Base-by-base conservation (phyloP, 495 filamentous ascomycete species). In the Thozetella sp. region DNA sequence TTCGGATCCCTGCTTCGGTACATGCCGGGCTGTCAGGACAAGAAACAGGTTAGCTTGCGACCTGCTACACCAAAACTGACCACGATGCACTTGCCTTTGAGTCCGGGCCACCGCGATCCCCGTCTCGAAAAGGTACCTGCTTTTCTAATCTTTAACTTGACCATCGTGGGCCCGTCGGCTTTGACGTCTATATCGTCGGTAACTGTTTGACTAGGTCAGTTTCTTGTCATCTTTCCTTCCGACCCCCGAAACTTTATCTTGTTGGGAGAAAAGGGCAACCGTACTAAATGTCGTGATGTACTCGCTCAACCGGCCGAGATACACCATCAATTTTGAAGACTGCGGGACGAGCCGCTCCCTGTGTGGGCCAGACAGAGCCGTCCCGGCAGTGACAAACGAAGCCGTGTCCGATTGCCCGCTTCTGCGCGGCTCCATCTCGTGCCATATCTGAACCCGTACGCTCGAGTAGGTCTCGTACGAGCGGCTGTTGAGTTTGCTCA, bases 171-270 rank as follows among this genome's bases (percentile, higher is more conserved):
- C 11, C 68, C 70, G 1, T 71, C 63, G 0, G 55, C 22, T 46
- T 69, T 70, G n/a, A 72, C 34, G 23, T 72, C 70, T 12, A 71
- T 55, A 34, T 74, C 71, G 23, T 74, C 71, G 13, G 69, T 74
- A 12, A 71, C 63, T 70, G 22, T n/a, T n/a, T n/a, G n/a, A n/a
- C n/a, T n/a, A n/a, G n/a, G n/a, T n/a, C n/a, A n/a, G n/a, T n/a
- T n/a, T n/a, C n/a, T n/a, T n/a, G n/a, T n/a, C n/a, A n/a, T n/a
- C n/a, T n/a, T n/a, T n/a, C n/a, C n/a, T n/a, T n/a, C n/a, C n/a
- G n/a, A n/a, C n/a, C n/a, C n/a, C n/a, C n/a, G n/a, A n/a, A n/a
- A n/a, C n/a, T n/a, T n/a, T n/a, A n/a, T n/a, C n/a, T n/a, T n/a
- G n/a, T n/a, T 2, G 22, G 3, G 48, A 22, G 13, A 22, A 30